A percentile compares a stretch with the other conserved stretches of the same genome.
phyloP scores from a whole-genome alignment of 2,329 filamentous ascomycete genomes.

The Whalleya microplaca region DNA sequence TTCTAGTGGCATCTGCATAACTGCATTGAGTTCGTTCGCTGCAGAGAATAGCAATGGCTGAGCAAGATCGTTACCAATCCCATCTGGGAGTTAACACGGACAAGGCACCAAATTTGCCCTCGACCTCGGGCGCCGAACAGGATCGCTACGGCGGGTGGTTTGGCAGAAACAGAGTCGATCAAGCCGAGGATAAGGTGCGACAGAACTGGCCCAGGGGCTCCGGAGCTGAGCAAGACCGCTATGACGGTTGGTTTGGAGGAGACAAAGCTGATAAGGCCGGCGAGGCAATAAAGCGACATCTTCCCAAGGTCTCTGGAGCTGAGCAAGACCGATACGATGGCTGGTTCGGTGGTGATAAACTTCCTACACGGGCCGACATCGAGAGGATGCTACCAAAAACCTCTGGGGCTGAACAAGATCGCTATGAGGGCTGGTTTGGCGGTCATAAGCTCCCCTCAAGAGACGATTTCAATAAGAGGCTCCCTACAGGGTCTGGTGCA shows the following conservation, averaged over 20 bases:
- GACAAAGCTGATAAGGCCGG: conserved; percentile 14
- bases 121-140: conserved; percentile 24
- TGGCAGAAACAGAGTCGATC: conserved; percentile 24
- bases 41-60: conserved; percentile 25
- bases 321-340: conserved; percentile 31
- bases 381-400: conserved; percentile 11
- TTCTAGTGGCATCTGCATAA: background rate
- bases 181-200: conserved; percentile 20
- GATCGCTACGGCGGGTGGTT: conserved; percentile 28
- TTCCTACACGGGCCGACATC: conserved; percentile 7
- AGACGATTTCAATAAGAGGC: conserved; percentile 18
- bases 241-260: conserved; percentile 28
- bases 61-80: conserved; percentile 27
- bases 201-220: conserved; percentile 20
- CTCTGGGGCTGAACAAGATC: conserved; percentile 30
- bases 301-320: conserved; percentile 23
- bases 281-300: conserved; percentile 18
- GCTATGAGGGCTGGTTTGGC: conserved; percentile 28
- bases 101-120: background rate
- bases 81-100: conserved; percentile 15
- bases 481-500: conserved; percentile 24
- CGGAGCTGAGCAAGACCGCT: conserved; percentile 31
- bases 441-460: conserved; percentile 24
- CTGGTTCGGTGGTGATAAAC: conserved; percentile 28
- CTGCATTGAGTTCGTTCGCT: background rate